Evolutionary conservation across 306 rosid genomes (phyloP).

Genomic region (Inga oerstediana): DNA sequence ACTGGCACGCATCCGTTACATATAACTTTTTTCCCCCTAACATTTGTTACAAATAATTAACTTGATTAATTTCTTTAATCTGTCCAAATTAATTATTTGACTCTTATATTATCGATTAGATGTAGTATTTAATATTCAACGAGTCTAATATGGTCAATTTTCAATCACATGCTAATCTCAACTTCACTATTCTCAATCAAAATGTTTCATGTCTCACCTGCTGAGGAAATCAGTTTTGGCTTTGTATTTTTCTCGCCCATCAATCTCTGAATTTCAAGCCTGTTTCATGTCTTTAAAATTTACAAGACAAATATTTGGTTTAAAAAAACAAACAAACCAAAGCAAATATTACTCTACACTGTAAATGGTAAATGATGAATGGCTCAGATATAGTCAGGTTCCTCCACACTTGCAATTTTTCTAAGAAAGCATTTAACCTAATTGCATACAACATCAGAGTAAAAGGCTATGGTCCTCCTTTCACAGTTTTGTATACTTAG

Average conservation of each 20-base stretch:
- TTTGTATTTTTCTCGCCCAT: not conserved
- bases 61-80: no score
- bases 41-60: no score
- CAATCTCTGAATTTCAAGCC: not conserved
- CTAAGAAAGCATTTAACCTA: not conserved
- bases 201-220: not conserved
- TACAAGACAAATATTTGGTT: not conserved
- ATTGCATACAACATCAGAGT: conserved; percentile 88
- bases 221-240: not conserved
- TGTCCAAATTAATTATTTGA: no score
- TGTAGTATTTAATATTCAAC: no score
- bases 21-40: no score
- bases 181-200: not conserved
- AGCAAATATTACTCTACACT: not conserved
- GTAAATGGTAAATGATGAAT: conserved; percentile 18
- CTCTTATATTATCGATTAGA: no score
- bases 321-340: not conserved
- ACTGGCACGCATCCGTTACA: no score
- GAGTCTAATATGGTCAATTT: no score
- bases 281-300: not conserved
- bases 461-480: conserved; percentile 86
- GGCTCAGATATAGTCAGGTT: not conserved
- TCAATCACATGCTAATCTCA: not conserved
- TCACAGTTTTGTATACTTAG: conserved; percentile 74
- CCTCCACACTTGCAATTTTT: not conserved